Conservation (phyloP, 768 basidiomycete species). For the Hygrocybe punicea region DNA sequence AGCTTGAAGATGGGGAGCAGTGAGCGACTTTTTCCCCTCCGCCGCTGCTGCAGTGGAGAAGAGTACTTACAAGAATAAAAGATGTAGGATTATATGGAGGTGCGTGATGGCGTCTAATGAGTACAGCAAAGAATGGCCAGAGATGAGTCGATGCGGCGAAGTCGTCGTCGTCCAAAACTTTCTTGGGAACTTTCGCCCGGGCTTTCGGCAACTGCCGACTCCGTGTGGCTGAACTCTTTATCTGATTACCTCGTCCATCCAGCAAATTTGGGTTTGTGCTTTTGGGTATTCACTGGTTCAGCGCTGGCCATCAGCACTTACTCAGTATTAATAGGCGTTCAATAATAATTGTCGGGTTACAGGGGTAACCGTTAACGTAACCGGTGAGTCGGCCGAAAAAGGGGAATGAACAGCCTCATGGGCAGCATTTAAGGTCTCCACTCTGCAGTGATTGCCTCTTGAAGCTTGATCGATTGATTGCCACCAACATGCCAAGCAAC, state of each 20-base stretch:
- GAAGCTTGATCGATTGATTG: background rate
- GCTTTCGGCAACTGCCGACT: background rate
- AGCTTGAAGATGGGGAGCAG: background rate
- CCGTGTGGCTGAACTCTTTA: conserved; percentile 1
- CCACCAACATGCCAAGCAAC: conserved; percentile 32
- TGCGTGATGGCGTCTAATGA: conserved; percentile 31
- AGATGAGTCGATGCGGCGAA: conserved; percentile 24
- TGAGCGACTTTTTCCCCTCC: background rate
- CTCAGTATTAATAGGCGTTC: background rate
- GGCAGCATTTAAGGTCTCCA: no score
- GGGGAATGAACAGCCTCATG: no score
- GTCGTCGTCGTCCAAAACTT: background rate
- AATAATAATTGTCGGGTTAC: background rate
- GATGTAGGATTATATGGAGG: conserved; percentile 34
- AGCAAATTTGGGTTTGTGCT: background rate
- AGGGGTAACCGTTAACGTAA: background rate
- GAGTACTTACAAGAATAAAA: conserved; percentile 10
- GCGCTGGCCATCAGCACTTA: no score
- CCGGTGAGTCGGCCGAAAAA: no score
- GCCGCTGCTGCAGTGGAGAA: background rate
- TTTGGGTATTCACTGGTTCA: no score
- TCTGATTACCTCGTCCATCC: background rate
- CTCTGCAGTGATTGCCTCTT: background rate
- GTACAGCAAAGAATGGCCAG: conserved; percentile 32
- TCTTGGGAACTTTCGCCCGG: background rate